Evolutionary conservation across 2,329 filamentous ascomycete genomes (phyloP).

Genomic region (Boeremia lycopersici): DNA sequence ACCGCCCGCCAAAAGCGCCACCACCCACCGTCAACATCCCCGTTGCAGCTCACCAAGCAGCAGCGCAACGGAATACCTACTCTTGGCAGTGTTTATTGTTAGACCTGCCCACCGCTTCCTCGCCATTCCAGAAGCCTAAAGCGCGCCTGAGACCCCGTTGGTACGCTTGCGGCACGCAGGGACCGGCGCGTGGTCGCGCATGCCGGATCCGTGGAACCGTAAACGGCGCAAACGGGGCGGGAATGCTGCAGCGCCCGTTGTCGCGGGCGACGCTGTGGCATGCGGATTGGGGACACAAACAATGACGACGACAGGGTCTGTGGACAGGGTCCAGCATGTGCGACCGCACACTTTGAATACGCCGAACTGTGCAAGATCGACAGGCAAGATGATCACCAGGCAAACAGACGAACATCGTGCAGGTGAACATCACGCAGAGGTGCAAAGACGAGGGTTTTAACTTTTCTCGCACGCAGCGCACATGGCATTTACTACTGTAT

Average conservation of each 20-base stretch:
- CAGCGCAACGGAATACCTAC: neutral
- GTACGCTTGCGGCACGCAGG: neutral
- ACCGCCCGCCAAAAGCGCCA: too few relatives aligned
- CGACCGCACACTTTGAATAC: too few relatives aligned
- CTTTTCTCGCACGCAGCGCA: constrained; percentile 6
- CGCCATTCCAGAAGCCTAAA: neutral
- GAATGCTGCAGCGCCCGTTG: neutral
- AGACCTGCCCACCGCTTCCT: neutral
- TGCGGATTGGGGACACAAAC: constrained; percentile 8
- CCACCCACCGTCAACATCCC: too few relatives aligned
- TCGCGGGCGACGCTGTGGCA: neutral
- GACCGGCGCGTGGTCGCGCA: constrained; percentile 4
- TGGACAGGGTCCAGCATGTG: neutral
- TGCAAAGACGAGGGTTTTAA: neutral
- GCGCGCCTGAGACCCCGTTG: neutral
- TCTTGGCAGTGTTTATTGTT: too few relatives aligned
- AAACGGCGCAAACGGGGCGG: neutral
- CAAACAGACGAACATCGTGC: neutral
- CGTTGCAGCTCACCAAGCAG: neutral
- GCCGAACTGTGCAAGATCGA: too few relatives aligned
- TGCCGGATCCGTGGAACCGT: neutral
- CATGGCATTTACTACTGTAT: constrained; percentile 12
- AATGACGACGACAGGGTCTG: constrained; percentile 7
- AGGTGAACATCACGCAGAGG: neutral
- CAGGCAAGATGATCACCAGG: neutral